These are phyloP conservation scores for Allium sativum DNA, from an alignment of 106 monocot species.

Conservation along the genomic window DNA sequence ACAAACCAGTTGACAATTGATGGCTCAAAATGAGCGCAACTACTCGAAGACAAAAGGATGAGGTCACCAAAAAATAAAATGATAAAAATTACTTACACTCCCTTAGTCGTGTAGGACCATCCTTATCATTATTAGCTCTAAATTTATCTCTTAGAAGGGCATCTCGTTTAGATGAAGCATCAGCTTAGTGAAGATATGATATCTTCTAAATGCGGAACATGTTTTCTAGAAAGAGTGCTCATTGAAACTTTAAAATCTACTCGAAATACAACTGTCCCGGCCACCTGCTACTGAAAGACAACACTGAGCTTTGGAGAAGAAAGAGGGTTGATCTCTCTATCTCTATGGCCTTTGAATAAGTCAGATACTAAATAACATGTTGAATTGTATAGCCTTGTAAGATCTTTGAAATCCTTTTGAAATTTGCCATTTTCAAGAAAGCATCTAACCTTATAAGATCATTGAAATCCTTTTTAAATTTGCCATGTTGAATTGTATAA, in stretches of 20 bases:
- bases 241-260: slow-evolving; percentile 48
- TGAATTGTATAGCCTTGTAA: too few relatives aligned
- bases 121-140: too few relatives aligned
- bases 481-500: slow-evolving; percentile 59
- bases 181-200: slow-evolving; percentile 52
- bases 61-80: too few relatives aligned
- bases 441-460: slow-evolving; percentile 69
- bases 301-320: slow-evolving; percentile 55
- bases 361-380: slow-evolving; percentile 28
- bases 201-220: slow-evolving; percentile 47
- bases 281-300: slow-evolving; percentile 73
- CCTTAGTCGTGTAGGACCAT: too few relatives aligned
- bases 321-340: slow-evolving; percentile 39
- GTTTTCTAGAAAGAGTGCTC: slow-evolving; percentile 26
- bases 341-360: slow-evolving; percentile 14
- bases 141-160: too few relatives aligned
- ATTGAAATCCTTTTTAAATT: slow-evolving; percentile 66
- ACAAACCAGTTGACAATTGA: too few relatives aligned
- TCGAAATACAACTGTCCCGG: slow-evolving; percentile 60
- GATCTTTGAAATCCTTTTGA: too few relatives aligned
- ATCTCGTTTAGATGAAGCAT: too few relatives aligned
- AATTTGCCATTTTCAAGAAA: too few relatives aligned
- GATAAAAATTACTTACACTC: too few relatives aligned
- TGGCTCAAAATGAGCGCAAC: too few relatives aligned
- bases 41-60: too few relatives aligned